phyloP scores from a whole-genome alignment of 257 asterid species.

The Ligustrum vulgare region DNA sequence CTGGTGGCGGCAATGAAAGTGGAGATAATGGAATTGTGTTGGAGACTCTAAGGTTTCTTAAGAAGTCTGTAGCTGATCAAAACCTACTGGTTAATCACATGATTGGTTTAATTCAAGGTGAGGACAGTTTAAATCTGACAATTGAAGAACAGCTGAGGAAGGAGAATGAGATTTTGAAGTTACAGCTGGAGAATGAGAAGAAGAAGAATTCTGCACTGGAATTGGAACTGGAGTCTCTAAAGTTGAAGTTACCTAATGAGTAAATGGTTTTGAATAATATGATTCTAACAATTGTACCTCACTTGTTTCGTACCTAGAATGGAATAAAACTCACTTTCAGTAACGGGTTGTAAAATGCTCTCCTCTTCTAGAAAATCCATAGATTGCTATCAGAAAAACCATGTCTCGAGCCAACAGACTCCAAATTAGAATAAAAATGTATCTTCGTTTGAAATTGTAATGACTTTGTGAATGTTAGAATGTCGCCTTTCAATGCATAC shows the following conservation, averaged over 20 bases:
- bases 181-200: constrained; percentile 57
- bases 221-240: background rate
- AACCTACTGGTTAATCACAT: constrained; percentile 43
- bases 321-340: too few relatives aligned
- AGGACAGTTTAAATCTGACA: constrained; percentile 31
- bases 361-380: too few relatives aligned
- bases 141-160: constrained; percentile 50
- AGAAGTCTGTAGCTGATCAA: constrained; percentile 59
- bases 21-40: constrained; percentile 32
- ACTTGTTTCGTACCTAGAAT: too few relatives aligned
- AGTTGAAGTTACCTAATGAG: background rate
- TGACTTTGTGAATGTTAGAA: too few relatives aligned
- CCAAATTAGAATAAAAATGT: too few relatives aligned
- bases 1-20: constrained; percentile 12
- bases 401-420: too few relatives aligned
- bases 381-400: too few relatives aligned
- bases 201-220: constrained; percentile 18
- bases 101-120: constrained; percentile 39
- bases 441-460: too few relatives aligned
- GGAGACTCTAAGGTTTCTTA: constrained; percentile 39
- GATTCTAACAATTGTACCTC: too few relatives aligned
- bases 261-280: too few relatives aligned
- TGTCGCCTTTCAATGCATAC: too few relatives aligned
- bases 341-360: too few relatives aligned
- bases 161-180: constrained; percentile 41